Percentiles rank a stretch among this genome's conserved stretches.
These are phyloP conservation scores for Mycogone perniciosa DNA, from an alignment of 2,329 filamentous ascomycete species.

Conservation along the genomic window DNA sequence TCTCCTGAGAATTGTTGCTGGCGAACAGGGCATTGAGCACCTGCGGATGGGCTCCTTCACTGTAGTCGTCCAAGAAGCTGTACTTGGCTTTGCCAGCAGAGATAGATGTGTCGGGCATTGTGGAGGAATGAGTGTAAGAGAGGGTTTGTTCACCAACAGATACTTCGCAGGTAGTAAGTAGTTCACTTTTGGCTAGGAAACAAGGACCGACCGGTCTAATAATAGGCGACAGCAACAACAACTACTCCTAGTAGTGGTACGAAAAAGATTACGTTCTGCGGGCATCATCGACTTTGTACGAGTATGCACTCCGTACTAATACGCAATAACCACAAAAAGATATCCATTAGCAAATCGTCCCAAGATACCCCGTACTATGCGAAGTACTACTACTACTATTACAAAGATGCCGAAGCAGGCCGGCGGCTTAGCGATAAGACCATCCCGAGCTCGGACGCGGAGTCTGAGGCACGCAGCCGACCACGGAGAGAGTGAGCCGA, in stretches of 20 bases:
- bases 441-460: slow-evolving; percentile 8
- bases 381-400: background rate
- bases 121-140: background rate
- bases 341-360: no score
- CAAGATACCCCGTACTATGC: background rate
- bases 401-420: slow-evolving; percentile 12
- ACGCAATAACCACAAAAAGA: no score
- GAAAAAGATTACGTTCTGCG: no score
- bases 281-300: no score
- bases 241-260: no score
- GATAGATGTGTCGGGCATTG: slow-evolving; percentile 5
- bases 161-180: no score
- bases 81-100: slow-evolving; percentile 25
- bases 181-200: no score
- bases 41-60: slow-evolving; percentile 45
- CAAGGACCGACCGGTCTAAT: no score
- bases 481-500: background rate
- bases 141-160: background rate
- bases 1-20: slow-evolving; percentile 39
- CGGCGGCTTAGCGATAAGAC: slow-evolving; percentile 1
- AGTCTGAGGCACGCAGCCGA: background rate
- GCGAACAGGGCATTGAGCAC: slow-evolving; percentile 40
- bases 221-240: no score
- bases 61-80: slow-evolving; percentile 46
- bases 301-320: no score